phyloP scores from a whole-genome alignment of 768 basidiomycete genomes.

The Kwoniella botswanensis region DNA sequence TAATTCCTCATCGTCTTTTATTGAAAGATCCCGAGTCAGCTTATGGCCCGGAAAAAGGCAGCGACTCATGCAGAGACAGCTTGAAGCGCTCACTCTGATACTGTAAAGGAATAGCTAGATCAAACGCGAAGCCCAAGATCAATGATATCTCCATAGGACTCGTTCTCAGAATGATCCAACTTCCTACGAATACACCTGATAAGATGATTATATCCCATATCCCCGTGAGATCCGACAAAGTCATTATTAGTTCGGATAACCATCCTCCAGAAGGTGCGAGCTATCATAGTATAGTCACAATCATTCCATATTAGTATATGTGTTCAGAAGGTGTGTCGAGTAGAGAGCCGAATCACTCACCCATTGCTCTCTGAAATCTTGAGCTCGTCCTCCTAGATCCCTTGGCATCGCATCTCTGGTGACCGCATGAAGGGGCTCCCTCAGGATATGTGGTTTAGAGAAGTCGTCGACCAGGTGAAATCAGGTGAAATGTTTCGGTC shows the following conservation, averaged over 20 bases:
- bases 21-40: background rate
- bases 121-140: conserved; percentile 27
- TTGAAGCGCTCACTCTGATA: conserved; percentile 18
- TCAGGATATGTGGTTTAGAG: too few relatives aligned
- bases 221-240: conserved; percentile 24
- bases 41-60: background rate
- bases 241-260: conserved; percentile 28
- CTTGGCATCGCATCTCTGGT: conserved; percentile 3
- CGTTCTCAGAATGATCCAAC: conserved; percentile 23
- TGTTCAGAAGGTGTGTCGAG: background rate
- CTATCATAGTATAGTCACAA: conserved; percentile 6
- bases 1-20: conserved; percentile 3
- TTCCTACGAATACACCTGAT: conserved; percentile 21
- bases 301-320: background rate
- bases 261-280: conserved; percentile 29
- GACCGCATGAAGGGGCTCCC: too few relatives aligned
- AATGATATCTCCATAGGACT: conserved; percentile 25
- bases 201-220: conserved; percentile 28
- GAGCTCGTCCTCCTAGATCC: conserved; percentile 17
- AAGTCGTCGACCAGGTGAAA: too few relatives aligned
- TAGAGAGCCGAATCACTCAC: background rate
- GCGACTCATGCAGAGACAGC: too few relatives aligned
- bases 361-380: conserved; percentile 25
- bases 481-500: too few relatives aligned
- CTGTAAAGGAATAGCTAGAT: conserved; percentile 27